Evolutionary conservation across 179 eudicot species (phyloP), one percentile per base, ranked within the genome.

Genomic region (Actinidia arguta): DNA sequence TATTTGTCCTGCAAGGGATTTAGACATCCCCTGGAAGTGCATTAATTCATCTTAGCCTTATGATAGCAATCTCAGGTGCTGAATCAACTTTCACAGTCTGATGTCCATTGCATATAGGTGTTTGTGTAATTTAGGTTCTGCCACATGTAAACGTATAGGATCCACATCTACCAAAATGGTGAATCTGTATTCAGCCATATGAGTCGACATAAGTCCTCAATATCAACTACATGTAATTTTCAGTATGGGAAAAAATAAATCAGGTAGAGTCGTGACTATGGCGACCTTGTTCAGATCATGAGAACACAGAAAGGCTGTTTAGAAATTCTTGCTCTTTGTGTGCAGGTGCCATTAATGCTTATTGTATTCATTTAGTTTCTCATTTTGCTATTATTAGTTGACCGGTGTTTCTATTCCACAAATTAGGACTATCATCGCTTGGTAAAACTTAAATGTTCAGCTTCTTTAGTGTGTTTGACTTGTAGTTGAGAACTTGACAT

Each of bases 361-460:
- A 17, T 31, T 8, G 16, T 31, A 7, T 54, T 31, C 36, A 31
- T 31, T 31, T 31, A 31, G 36, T 73, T 73, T 27, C 13, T 8
- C 27, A n/a, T 48, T 20, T 22, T 50, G 72, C 42, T 68, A 68
- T 69, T 48, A n/a, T 20, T 27, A 9, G 20, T 14, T 18, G 36
- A 31, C 36, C 36, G 36, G 36, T 31, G 36, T 31, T 31, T 31
- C 36, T 31, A 31, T 31, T 31, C 36, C 36, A 31, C 2, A 31
- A 31, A 31, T 31, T 31, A 31, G 36, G 36, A 31, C 17, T 18
- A 24, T 39, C 10, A 20, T 73, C 75, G 36, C 36, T 31, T 76
- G 27, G 69, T 72, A 22, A 64, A 75, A 69, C 56, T 62, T 13
- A 55, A 39, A 6, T 76, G 27, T 71, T 71, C 22, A 71, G 27